Conservation (phyloP, 768 basidiomycete species). For the Macrolepiota fuliginosa region DNA sequence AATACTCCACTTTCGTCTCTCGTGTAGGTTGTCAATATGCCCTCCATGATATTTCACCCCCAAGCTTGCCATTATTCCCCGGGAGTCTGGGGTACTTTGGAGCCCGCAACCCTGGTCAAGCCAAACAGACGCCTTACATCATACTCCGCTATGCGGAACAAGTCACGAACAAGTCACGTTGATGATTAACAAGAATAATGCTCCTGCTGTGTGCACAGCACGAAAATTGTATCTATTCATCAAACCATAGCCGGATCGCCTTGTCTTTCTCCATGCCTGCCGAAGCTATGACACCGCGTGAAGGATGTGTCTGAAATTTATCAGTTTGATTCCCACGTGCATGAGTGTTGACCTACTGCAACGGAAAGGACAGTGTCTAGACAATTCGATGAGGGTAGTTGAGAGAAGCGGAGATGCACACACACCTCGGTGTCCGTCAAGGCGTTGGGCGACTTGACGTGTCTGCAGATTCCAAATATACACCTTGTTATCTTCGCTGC, state of each 20-base stretch:
- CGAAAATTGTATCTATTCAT: slow-evolving; percentile 24
- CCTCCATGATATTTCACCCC: too few species aligned
- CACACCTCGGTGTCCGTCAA: slow-evolving; percentile 81
- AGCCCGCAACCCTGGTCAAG: not conserved
- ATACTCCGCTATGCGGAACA: not conserved
- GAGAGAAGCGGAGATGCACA: not conserved
- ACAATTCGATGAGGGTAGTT: slow-evolving; percentile 7
- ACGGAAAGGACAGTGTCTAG: slow-evolving; percentile 72
- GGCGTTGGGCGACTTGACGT: slow-evolving; percentile 67
- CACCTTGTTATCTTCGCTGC: slow-evolving; percentile 87
- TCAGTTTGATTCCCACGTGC: slow-evolving; percentile 3
- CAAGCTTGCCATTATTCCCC: too few species aligned
- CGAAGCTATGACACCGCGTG: slow-evolving; percentile 72
- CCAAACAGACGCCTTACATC: slow-evolving; percentile 1
- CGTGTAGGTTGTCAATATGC: not conserved
- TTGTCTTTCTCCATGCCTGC: slow-evolving; percentile 90
- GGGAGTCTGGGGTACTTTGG: too few species aligned
- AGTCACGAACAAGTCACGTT: not conserved
- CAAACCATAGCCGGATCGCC: slow-evolving; percentile 80
- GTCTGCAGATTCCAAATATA: slow-evolving; percentile 91
- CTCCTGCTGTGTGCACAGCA: not conserved
- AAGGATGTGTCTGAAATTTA: slow-evolving; percentile 67
- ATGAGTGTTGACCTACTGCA: slow-evolving; percentile 47
- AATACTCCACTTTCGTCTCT: not conserved
- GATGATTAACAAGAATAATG: not conserved